Evolutionary conservation across 768 basidiomycete genomes (phyloP).

Genomic region (Filobasidium floriforme): DNA sequence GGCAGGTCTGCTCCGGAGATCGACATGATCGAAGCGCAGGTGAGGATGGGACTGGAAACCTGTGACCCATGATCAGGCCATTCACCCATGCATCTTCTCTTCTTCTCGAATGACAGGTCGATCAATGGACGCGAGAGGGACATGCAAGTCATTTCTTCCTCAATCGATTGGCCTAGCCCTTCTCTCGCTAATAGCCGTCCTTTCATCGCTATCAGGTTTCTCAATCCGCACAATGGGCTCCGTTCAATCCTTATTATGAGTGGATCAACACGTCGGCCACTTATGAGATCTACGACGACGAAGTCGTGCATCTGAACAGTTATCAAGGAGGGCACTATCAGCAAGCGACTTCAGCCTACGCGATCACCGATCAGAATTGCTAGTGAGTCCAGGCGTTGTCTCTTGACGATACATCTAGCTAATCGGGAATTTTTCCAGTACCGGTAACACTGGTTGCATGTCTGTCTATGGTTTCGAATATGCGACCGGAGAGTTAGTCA

Average conservation of each 20-base stretch:
- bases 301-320: slow-evolving; percentile 29
- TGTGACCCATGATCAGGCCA: background rate
- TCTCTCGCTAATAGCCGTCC: background rate
- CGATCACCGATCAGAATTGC: slow-evolving; percentile 63
- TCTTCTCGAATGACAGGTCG: slow-evolving; percentile 11
- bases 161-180: background rate
- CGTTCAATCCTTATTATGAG: slow-evolving; percentile 66
- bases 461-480: slow-evolving; percentile 77
- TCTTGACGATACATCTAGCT: background rate
- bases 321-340: slow-evolving; percentile 65
- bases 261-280: slow-evolving; percentile 51
- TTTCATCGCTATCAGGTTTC: slow-evolving; percentile 51
- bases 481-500: slow-evolving; percentile 56
- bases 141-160: slow-evolving; percentile 30
- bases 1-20: slow-evolving; percentile 83
- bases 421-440: slow-evolving; percentile 20
- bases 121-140: slow-evolving; percentile 42
- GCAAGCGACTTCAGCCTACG: slow-evolving; percentile 69
- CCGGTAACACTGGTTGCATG: slow-evolving; percentile 51
- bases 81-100: too few relatives aligned
- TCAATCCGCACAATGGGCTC: slow-evolving; percentile 65
- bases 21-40: slow-evolving; percentile 80
- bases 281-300: slow-evolving; percentile 54
- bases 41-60: slow-evolving; percentile 3
- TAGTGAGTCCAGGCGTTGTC: slow-evolving; percentile 50